Percentiles rank a stretch among this genome's conserved stretches.
These are phyloP conservation scores for Camptophora hylomeconis DNA, from an alignment of 2,329 filamentous ascomycete genomes.

Conservation along the genomic window DNA sequence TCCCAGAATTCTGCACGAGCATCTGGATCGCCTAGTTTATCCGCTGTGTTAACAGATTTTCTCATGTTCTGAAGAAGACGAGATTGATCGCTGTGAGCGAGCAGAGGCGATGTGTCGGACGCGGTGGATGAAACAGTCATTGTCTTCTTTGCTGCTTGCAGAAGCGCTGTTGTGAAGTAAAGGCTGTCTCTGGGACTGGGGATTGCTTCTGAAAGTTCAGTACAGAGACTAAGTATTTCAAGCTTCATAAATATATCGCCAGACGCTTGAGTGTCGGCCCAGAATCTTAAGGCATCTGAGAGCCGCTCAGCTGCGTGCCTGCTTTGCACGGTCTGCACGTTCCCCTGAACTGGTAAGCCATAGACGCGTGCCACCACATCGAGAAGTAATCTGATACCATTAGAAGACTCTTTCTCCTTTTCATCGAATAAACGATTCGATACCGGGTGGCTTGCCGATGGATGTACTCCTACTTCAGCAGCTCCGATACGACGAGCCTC, in stretches of 20 bases:
- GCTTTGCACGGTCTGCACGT: conserved; percentile 12
- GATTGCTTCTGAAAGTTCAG: conserved; percentile 84
- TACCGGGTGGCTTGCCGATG: conserved; percentile 71
- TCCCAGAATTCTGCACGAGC: conserved; percentile 89
- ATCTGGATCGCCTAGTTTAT: conserved; percentile 56
- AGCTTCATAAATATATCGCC: conserved; percentile 72
- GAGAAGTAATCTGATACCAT: conserved; percentile 29
- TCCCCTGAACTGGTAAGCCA: conserved; percentile 22
- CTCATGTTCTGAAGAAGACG: conserved; percentile 74
- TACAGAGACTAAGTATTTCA: conserved; percentile 76
- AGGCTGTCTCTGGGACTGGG: conserved; percentile 87
- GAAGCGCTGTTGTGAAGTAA: conserved; percentile 68
- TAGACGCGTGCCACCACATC: conserved; percentile 29
- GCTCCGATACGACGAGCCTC: conserved; percentile 86
- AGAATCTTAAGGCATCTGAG: too few species aligned
- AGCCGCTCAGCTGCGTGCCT: conserved; percentile 18
- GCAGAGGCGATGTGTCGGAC: conserved; percentile 8
- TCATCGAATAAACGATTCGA: conserved; percentile 39
- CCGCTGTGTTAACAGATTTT: conserved; percentile 66
- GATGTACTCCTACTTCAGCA: conserved; percentile 92
- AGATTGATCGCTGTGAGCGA: conserved; percentile 63
- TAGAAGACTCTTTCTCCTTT: conserved; percentile 18
- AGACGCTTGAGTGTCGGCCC: conserved; percentile 35
- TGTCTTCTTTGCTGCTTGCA: conserved; percentile 64
- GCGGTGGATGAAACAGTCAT: conserved; percentile 53